Conservation (phyloP, 805 yeast genomes). For the Starmerella bombi region DNA sequence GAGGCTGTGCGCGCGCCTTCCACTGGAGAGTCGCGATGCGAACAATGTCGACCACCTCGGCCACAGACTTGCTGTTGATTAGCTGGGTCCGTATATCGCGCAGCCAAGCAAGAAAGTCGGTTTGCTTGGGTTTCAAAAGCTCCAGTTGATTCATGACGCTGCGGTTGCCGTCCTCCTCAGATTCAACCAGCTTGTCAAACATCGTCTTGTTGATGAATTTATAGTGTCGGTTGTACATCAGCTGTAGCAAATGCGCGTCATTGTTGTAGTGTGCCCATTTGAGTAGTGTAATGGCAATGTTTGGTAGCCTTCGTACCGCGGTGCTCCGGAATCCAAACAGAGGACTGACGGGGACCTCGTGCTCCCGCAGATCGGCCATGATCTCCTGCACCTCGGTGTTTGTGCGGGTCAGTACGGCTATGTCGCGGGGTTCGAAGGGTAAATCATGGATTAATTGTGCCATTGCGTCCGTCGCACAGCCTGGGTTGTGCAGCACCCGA, state of each 20-base stretch:
- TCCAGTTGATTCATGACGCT: neutral
- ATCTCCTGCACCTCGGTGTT: conserved; percentile 5
- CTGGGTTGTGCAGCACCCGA: neutral
- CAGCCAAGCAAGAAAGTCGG: neutral
- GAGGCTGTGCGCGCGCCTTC: neutral
- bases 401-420: conserved; percentile 12
- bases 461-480: neutral
- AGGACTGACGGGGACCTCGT: conserved; percentile 3
- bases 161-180: neutral
- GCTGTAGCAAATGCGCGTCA: conserved; percentile 12
- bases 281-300: conserved; percentile 12
- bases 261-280: conserved; percentile 11
- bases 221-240: conserved; percentile 9
- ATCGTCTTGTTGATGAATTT: neutral
- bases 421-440: conserved; percentile 1
- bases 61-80: neutral
- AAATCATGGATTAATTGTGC: neutral
- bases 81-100: neutral
- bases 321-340: conserved; percentile 6
- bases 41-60: neutral
- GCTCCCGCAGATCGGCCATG: neutral
- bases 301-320: conserved; percentile 4
- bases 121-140: neutral
- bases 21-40: neutral
- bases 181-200: neutral